Base-by-base conservation (phyloP, 139 green algal species). In the Coelastrella sp. region DNA sequence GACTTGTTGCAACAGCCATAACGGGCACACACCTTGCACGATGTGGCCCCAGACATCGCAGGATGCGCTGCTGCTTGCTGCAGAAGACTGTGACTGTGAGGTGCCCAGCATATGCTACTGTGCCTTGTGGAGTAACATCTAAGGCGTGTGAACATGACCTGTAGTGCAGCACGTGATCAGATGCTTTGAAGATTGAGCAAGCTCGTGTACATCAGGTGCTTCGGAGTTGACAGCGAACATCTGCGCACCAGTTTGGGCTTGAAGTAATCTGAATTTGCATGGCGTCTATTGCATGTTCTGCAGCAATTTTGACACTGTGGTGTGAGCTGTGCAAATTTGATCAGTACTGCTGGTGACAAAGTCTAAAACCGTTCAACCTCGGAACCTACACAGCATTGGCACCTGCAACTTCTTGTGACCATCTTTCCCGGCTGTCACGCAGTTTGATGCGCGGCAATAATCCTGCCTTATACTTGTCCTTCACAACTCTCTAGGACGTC, bases 21-120 rank as follows among this genome's bases (percentile, higher is more conserved):
- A 49, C 56, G 35, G 35, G 4, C 35, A n/a, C 82, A n/a, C 19
- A 90, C 87, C 78, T 90, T n/a, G 27, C 27, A 57, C 35, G 24
- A n/a, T 90, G 87, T 49, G 87, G 87, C 6, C 87, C 76, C 61
- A 90, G 59, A 60, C 63, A 81, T 6, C 74, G 59, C 20, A 90
- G 61, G 6, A 90, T 76, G 4, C 20, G 61, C 9, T 90, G 76
- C 19, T 58, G 35, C 59, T 25, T 59, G 75, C 60, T 65, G 86
- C 75, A 83, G 8, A 90, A 15, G 3, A 90, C 86, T 72, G 75
- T 78, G 7, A 83, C 86, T 17, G 56, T 83, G 49, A 65, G 49
- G 74, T 90, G 86, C 7, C 73, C 86, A 27, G 86, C 86, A 65
- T 76, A 90, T 0, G 74, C 86, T 1, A 90, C 58, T 17, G 78